These are phyloP conservation scores for Phytophthora vignae DNA, from an alignment of 352 stramenopile species.

Conservation along the genomic window DNA sequence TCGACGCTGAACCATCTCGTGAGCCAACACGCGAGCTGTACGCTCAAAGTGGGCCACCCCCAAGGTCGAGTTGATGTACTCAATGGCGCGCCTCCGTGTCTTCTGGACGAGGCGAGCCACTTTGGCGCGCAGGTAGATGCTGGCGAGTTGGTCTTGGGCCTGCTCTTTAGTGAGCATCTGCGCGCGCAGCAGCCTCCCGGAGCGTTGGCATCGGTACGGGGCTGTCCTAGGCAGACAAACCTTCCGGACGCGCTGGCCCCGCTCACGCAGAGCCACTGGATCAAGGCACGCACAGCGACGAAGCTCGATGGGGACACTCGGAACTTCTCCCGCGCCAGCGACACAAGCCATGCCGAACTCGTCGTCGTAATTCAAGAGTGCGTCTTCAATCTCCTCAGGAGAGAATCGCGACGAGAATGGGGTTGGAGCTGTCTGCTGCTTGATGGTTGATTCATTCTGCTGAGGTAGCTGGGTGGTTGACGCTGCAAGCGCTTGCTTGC, in stretches of 20 bases:
- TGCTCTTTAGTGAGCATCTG: constrained; percentile 75
- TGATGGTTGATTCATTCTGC: background rate
- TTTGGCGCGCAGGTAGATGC: constrained; percentile 59
- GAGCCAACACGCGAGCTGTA: constrained; percentile 34
- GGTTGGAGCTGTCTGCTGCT: background rate
- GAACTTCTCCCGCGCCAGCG: constrained; percentile 20
- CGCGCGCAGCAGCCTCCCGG: constrained; percentile 54
- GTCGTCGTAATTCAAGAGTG: constrained; percentile 64
- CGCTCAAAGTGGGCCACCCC: constrained; percentile 65
- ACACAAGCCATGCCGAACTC: constrained; percentile 51
- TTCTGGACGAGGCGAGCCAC: constrained; percentile 57
- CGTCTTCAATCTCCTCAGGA: constrained; percentile 60
- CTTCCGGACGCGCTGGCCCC: constrained; percentile 41
- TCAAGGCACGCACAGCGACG: constrained; percentile 65
- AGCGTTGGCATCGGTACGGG: constrained; percentile 57
- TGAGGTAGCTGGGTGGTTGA: background rate
- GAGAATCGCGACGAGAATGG: constrained; percentile 44
- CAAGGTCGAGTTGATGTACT: constrained; percentile 66
- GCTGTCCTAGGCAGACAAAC: constrained; percentile 53
- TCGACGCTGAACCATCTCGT: constrained; percentile 37
- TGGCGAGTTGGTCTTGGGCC: constrained; percentile 69
- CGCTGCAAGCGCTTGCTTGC: constrained; percentile 18
- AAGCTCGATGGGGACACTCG: constrained; percentile 40
- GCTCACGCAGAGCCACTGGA: constrained; percentile 28
- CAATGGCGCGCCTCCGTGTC: constrained; percentile 64